A percentile compares a stretch with the other conserved stretches of the same genome.
phyloP scores from a whole-genome alignment of 164 flowering plant species.

The Brasenia schreberi region DNA sequence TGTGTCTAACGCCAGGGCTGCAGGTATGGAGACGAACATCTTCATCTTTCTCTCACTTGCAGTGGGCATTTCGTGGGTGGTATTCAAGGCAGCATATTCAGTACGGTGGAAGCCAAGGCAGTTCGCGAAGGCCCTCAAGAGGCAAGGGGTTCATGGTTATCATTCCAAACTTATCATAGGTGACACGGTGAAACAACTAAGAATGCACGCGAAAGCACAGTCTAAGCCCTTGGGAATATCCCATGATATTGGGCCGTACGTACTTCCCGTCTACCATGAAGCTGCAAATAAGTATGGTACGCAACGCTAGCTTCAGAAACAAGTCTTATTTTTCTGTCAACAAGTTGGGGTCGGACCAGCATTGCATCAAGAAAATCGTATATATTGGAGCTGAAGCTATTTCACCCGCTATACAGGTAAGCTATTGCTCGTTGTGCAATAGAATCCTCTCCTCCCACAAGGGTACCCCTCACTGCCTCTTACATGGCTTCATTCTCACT shows the following conservation, averaged over 20 bases:
- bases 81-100: background rate
- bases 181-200: conserved; percentile 2
- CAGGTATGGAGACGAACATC: no score
- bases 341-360: background rate
- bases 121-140: conserved; percentile 5
- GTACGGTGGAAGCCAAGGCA: conserved; percentile 7
- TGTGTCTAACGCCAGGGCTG: no score
- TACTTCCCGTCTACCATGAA: conserved; percentile 5
- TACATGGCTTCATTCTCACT: no score
- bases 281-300: conserved; percentile 7
- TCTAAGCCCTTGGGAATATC: conserved; percentile 10
- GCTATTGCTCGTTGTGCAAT: no score
- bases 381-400: background rate
- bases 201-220: conserved; percentile 1
- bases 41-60: background rate
- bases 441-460: no score
- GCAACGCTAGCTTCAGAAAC: no score
- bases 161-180: conserved; percentile 8
- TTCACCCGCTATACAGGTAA: no score
- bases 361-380: background rate
- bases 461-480: no score
- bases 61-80: background rate
- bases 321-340: no score
- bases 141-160: conserved; percentile 8
- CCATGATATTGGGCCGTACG: conserved; percentile 9